Conservation (phyloP, 2,329 filamentous ascomycete species). For the Thielaviopsis cerberus region DNA sequence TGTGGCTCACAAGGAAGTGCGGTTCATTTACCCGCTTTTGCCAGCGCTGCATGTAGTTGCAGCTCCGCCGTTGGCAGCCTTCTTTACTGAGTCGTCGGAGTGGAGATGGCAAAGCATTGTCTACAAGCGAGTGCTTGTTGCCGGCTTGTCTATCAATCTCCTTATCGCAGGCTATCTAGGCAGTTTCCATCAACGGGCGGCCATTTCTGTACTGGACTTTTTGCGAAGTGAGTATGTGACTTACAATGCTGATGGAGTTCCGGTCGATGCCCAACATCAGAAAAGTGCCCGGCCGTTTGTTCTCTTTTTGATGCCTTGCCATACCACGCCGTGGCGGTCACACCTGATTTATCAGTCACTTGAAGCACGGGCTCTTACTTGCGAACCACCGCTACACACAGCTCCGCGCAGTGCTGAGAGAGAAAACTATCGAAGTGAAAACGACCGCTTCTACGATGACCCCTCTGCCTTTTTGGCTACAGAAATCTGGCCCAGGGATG, state of each 20-base stretch:
- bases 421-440: constrained; percentile 62
- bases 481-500: constrained; percentile 26
- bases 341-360: constrained; percentile 62
- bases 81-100: constrained; percentile 32
- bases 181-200: constrained; percentile 61
- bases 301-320: constrained; percentile 85
- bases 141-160: constrained; percentile 46
- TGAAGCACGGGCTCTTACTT: constrained; percentile 67
- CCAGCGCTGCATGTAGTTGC: constrained; percentile 70
- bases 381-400: constrained; percentile 66
- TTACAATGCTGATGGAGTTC: constrained; percentile 22
- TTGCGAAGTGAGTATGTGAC: constrained; percentile 52
- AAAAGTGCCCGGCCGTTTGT: constrained; percentile 27
- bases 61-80: constrained; percentile 44
- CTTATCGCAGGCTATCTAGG: constrained; percentile 56
- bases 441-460: constrained; percentile 73
- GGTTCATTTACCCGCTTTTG: constrained; percentile 85
- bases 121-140: constrained; percentile 36
- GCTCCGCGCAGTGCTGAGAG: constrained; percentile 41
- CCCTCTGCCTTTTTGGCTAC: constrained; percentile 32
- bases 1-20: constrained; percentile 89
- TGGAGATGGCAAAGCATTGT: constrained; percentile 12
- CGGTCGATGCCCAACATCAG: constrained; percentile 16
- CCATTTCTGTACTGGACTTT: constrained; percentile 54
- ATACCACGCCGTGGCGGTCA: constrained; percentile 87